phyloP scores from a whole-genome alignment of 352 stramenopile genomes.

The Blastocystis sp. region DNA sequence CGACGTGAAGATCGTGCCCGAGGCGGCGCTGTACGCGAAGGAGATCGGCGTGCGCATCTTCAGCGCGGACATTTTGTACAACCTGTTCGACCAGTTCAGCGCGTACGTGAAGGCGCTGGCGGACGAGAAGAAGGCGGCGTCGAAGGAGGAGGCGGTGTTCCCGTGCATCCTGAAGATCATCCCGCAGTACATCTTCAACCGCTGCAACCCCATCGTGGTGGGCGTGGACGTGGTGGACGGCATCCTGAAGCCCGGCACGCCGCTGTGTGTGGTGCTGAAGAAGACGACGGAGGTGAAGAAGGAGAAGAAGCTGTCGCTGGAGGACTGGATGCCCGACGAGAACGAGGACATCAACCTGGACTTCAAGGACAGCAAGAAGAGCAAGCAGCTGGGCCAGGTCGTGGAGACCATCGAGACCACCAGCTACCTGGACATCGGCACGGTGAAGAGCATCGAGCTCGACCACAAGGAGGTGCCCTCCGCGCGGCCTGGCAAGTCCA shows the following conservation, averaged over 20 bases:
- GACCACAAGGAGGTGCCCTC: slow-evolving; percentile 54
- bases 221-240: slow-evolving; percentile 93
- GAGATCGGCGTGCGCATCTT: slow-evolving; percentile 89
- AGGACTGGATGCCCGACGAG: slow-evolving; percentile 78
- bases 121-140: slow-evolving; percentile 75
- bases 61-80: slow-evolving; percentile 99
- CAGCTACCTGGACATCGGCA: slow-evolving; percentile 41
- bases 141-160: slow-evolving; percentile 83
- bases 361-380: slow-evolving; percentile 90
- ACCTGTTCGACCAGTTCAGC: slow-evolving; percentile 98
- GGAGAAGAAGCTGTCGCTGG: slow-evolving; percentile 72
- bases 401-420: slow-evolving; percentile 85
- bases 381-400: slow-evolving; percentile 84
- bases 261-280: slow-evolving; percentile 78
- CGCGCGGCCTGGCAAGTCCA: slow-evolving; percentile 20
- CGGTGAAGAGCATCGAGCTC: slow-evolving; percentile 21
- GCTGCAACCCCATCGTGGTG: slow-evolving; percentile 98
- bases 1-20: slow-evolving; percentile 91
- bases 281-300: slow-evolving; percentile 55
- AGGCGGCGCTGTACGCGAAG: slow-evolving; percentile 81
- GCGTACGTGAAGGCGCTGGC: slow-evolving; percentile 81
- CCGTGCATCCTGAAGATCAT: slow-evolving; percentile 93
- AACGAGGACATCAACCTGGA: slow-evolving; percentile 83
- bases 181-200: slow-evolving; percentile 96
- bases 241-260: slow-evolving; percentile 94